These are phyloP conservation scores for Plantago lanceolata DNA, from an alignment of 305 asterid species.

Conservation along the genomic window DNA sequence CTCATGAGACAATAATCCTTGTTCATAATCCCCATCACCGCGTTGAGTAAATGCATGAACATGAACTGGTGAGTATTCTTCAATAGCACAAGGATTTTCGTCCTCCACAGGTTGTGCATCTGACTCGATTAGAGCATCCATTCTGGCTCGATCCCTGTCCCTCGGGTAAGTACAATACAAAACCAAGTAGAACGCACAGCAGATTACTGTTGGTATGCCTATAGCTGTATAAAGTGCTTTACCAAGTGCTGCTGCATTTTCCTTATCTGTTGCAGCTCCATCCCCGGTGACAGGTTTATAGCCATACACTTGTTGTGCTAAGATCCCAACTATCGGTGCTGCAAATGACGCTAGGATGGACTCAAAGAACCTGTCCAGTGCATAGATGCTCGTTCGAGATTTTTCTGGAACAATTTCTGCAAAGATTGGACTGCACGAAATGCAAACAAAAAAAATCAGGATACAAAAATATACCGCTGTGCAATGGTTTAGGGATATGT, in stretches of 20 bases:
- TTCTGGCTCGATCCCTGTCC: constrained; percentile 71
- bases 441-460: not conserved
- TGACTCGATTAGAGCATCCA: constrained; percentile 49
- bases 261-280: constrained; percentile 55
- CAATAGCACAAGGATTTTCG: constrained; percentile 22
- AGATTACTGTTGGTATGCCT: constrained; percentile 59
- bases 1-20: too few species aligned
- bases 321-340: constrained; percentile 59
- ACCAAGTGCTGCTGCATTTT: constrained; percentile 71
- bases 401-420: constrained; percentile 76
- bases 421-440: constrained; percentile 62
- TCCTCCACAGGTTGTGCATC: constrained; percentile 38
- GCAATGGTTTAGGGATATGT: not conserved
- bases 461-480: not conserved
- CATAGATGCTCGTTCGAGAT: constrained; percentile 72
- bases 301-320: constrained; percentile 61
- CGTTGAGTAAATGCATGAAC: not conserved
- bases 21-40: too few species aligned
- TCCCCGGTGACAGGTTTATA: constrained; percentile 47
- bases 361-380: constrained; percentile 75
- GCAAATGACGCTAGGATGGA: constrained; percentile 67
- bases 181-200: constrained; percentile 53
- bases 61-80: constrained; percentile 26
- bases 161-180: constrained; percentile 68
- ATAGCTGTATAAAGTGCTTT: constrained; percentile 73